Evolutionary conservation across 78 protist species (phyloP).

Genomic region (Dictyostelium purpureum): DNA sequence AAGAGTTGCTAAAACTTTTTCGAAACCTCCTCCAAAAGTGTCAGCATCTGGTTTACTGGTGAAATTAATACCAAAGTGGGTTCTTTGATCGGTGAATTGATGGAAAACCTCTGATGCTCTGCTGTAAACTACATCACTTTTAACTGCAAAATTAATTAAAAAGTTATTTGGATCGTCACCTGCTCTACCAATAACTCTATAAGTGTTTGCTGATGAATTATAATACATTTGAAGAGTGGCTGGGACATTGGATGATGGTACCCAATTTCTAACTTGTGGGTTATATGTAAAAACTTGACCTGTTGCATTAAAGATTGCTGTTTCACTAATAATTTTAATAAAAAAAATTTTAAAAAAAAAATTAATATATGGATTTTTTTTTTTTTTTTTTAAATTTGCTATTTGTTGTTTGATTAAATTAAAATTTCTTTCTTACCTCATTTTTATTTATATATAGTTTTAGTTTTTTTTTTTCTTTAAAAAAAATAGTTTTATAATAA

Average conservation of each 20-base stretch:
- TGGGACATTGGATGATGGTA: conserved; percentile 55
- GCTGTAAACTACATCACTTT: conserved; percentile 67
- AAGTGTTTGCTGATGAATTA: conserved; percentile 28
- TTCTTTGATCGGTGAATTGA: conserved; percentile 76
- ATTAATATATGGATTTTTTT: no score
- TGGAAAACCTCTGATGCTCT: conserved; percentile 72
- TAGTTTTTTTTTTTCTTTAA: background rate
- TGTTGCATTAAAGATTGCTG: conserved; percentile 40
- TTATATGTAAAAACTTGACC: conserved; percentile 65
- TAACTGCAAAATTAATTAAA: conserved; percentile 70
- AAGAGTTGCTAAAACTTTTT: conserved; percentile 36
- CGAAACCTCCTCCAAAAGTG: conserved; percentile 65
- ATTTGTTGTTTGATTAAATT: background rate
- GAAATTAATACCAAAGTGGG: conserved; percentile 79
- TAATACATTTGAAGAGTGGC: conserved; percentile 51
- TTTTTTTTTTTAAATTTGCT: background rate
- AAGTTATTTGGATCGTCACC: conserved; percentile 57
- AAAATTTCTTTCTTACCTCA: background rate
- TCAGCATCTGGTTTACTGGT: conserved; percentile 58
- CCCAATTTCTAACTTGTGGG: conserved; percentile 47
- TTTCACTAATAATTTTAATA: no score
- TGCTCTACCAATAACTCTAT: conserved; percentile 68
- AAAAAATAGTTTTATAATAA: background rate
- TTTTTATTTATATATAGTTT: background rate
- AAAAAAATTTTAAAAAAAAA: no score